phyloP scores from a whole-genome alignment of 306 rosid genomes.

The Quercus cerris region DNA sequence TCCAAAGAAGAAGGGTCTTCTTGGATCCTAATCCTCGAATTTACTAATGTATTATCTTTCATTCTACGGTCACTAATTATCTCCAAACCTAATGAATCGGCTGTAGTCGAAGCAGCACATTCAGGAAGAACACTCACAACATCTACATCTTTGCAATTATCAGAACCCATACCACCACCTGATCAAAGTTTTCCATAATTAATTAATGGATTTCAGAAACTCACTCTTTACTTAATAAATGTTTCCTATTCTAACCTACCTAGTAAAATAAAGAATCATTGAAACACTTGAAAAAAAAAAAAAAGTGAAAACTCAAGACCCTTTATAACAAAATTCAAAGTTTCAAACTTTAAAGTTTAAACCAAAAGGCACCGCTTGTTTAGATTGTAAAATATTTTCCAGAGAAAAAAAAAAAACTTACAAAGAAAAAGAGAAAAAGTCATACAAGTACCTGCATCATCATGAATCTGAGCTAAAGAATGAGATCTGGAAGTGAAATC shows the following conservation, averaged over 20 bases:
- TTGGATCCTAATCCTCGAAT: slow-evolving; percentile 46
- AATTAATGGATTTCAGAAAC: background rate
- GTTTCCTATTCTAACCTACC: background rate
- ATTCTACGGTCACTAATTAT: slow-evolving; percentile 39
- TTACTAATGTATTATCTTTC: slow-evolving; percentile 35
- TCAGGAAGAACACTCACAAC: slow-evolving; percentile 81
- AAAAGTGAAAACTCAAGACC: background rate
- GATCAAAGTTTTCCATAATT: slow-evolving; percentile 13
- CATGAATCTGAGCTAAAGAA: slow-evolving; percentile 48
- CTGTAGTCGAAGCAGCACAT: slow-evolving; percentile 42
- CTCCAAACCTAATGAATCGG: slow-evolving; percentile 38
- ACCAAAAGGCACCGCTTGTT: too few relatives aligned
- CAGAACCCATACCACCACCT: slow-evolving; percentile 62
- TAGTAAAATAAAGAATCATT: background rate
- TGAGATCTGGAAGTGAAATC: slow-evolving; percentile 66
- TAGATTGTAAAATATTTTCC: background rate
- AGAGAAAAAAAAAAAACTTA: background rate
- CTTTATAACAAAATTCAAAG: too few relatives aligned
- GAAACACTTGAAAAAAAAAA: background rate
- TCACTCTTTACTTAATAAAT: background rate
- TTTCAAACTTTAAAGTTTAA: too few relatives aligned
- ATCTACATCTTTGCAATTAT: slow-evolving; percentile 80
- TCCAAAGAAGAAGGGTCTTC: slow-evolving; percentile 63
- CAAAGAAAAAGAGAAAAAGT: background rate
- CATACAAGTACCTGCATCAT: slow-evolving; percentile 51